Conservation (phyloP, 2,329 filamentous ascomycete genomes). For the Emergomyces pasteurianus region DNA sequence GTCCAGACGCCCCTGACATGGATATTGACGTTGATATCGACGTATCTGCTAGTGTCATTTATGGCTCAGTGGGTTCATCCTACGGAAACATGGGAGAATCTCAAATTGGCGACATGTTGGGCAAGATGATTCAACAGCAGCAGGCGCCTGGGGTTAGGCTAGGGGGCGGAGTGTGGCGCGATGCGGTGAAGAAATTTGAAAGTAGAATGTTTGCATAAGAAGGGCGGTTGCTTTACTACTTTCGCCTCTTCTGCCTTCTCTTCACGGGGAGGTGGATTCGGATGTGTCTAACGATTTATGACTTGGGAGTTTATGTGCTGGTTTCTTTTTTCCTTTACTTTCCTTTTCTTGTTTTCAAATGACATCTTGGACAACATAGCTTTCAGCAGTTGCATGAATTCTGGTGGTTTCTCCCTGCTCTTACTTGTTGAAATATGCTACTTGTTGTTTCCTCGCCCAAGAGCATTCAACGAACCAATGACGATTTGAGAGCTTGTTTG, state of each 20-base stretch:
- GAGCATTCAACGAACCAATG: no score
- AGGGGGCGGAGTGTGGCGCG: constrained; percentile 29
- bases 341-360: background rate
- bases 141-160: constrained; percentile 11
- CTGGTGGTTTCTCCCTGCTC: background rate
- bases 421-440: background rate
- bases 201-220: constrained; percentile 20
- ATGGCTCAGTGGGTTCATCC: constrained; percentile 23
- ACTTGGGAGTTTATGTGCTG: background rate
- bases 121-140: constrained; percentile 17
- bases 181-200: constrained; percentile 26
- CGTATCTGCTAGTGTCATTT: constrained; percentile 28
- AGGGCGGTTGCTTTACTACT: background rate
- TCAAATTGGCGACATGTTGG: constrained; percentile 22
- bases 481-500: background rate
- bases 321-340: background rate
- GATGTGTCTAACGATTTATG: background rate
- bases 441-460: no score
- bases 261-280: background rate
- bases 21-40: constrained; percentile 24
- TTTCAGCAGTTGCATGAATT: background rate
- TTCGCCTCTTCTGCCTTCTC: background rate
- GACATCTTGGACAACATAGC: background rate
- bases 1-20: constrained; percentile 7
- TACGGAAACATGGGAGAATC: constrained; percentile 15